Conservation (phyloP, 2,329 filamentous ascomycete genomes). For the Phaeosphaeria sp. region DNA sequence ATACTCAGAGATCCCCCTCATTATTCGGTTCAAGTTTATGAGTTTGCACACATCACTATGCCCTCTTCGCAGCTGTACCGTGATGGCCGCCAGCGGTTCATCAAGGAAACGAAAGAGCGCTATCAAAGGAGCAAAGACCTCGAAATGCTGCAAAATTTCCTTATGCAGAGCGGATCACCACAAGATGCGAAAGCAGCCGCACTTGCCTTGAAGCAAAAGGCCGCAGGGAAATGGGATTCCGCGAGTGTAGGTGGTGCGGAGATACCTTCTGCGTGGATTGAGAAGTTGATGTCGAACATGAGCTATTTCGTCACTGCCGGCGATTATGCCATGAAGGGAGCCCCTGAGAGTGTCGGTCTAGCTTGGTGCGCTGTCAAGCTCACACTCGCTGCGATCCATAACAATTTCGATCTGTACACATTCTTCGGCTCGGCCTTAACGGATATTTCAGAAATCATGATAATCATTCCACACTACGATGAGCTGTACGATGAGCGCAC, state of each 20-base stretch:
- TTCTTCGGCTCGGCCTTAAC: not conserved
- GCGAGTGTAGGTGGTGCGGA: not conserved
- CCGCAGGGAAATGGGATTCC: not conserved
- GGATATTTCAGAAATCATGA: slow-evolving; percentile 1
- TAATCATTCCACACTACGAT: slow-evolving; percentile 1
- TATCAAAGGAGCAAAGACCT: not conserved
- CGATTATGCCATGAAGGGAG: not conserved
- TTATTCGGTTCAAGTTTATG: too few species aligned
- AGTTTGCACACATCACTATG: not conserved
- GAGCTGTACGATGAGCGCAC: not conserved
- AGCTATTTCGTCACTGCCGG: not conserved
- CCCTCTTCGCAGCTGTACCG: not conserved
- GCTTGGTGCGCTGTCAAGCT: slow-evolving; percentile 2
- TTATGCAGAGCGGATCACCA: not conserved
- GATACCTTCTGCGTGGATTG: not conserved
- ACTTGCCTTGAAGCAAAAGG: not conserved
- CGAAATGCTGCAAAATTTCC: not conserved
- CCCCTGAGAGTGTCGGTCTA: not conserved
- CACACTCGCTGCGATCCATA: not conserved
- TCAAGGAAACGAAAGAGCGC: not conserved
- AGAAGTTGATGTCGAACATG: not conserved
- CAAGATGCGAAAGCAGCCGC: not conserved
- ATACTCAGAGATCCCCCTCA: too few species aligned
- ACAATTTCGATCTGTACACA: not conserved
- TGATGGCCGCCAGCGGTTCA: not conserved